phyloP scores from a whole-genome alignment of 108 stramenopile genomes.

The Cyclotella distinguenda region DNA sequence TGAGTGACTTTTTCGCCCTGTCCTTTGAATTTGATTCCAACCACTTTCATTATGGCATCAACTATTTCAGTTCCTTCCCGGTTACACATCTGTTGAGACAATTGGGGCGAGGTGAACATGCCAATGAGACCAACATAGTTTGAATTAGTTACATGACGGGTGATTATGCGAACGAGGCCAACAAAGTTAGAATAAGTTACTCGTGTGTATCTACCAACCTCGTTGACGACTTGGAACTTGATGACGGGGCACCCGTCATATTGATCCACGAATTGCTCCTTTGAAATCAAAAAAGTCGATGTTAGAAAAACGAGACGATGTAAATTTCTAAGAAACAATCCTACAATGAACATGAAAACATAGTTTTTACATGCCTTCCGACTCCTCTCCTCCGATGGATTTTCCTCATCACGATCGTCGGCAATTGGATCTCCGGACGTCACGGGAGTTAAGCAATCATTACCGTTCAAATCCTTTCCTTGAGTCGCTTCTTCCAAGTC shows the following conservation, averaged over 20 bases:
- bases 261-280: constrained; percentile 26
- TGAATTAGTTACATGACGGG: not conserved
- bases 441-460: not conserved
- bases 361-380: no score
- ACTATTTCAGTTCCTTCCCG: constrained; percentile 70
- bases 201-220: constrained; percentile 7
- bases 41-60: constrained; percentile 75
- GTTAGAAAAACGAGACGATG: not conserved
- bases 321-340: not conserved
- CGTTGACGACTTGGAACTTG: constrained; percentile 76
- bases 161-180: not conserved
- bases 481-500: constrained; percentile 21
- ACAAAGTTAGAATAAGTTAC: not conserved
- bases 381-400: not conserved
- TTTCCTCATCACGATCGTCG: not conserved
- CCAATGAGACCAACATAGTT: not conserved
- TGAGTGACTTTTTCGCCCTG: constrained; percentile 17
- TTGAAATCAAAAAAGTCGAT: not conserved
- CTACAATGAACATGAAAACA: not conserved
- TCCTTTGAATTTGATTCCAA: constrained; percentile 45
- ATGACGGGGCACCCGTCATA: constrained; percentile 65
- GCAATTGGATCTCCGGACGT: not conserved
- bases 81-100: constrained; percentile 44
- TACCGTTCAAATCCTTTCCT: constrained; percentile 14
- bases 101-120: not conserved